These are phyloP conservation scores for Neopestalotiopsis sp. DNA, from an alignment of 2,329 filamentous ascomycete genomes.

Conservation along the genomic window DNA sequence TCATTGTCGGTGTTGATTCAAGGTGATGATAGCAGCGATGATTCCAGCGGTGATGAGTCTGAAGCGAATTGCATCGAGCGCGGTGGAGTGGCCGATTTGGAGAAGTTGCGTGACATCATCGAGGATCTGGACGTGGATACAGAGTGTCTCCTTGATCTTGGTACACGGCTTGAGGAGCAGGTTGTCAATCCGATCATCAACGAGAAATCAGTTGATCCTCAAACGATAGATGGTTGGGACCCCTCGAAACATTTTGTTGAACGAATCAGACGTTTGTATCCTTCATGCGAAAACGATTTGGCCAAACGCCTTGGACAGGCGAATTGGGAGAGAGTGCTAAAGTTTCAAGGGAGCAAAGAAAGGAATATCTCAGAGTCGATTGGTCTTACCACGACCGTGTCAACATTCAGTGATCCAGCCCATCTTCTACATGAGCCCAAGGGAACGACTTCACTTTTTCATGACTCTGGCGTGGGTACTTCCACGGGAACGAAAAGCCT, in stretches of 20 bases:
- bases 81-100: not conserved
- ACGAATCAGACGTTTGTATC: not conserved
- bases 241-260: constrained; percentile 6
- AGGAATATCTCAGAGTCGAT: not conserved
- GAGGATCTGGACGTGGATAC: constrained; percentile 23
- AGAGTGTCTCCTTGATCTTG: constrained; percentile 24
- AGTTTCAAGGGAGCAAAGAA: constrained; percentile 3
- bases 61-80: not conserved
- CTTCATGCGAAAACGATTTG: not conserved
- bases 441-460: not conserved
- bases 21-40: constrained; percentile 7
- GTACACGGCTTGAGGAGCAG: constrained; percentile 21
- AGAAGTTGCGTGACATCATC: constrained; percentile 19
- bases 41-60: constrained; percentile 4
- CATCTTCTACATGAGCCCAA: not conserved
- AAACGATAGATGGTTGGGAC: constrained; percentile 1
- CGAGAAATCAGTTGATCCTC: constrained; percentile 20
- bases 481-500: not conserved
- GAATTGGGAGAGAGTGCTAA: constrained; percentile 1
- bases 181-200: constrained; percentile 9
- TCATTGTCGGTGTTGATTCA: not conserved
- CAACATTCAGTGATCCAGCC: not conserved
- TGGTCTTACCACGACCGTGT: not conserved
- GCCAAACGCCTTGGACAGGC: not conserved
- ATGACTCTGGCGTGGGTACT: not conserved